Evolutionary conservation across 495 filamentous ascomycete genomes (phyloP), one percentile per base, ranked within the genome.

Genomic region (Glarea lozoyensis): DNA sequence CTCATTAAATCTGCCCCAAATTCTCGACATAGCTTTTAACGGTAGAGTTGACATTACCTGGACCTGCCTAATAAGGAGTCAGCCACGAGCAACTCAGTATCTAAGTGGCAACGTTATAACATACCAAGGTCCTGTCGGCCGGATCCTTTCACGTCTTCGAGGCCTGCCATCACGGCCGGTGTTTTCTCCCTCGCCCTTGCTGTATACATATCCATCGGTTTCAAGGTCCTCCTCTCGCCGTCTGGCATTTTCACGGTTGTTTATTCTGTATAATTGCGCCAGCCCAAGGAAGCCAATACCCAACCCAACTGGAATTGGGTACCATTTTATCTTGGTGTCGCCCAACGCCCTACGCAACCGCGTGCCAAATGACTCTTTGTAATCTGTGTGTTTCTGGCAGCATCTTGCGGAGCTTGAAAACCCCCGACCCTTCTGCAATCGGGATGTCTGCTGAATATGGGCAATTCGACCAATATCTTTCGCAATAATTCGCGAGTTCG

Each of bases 1-100:
- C 60, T 96, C 92, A 62, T 99, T 99, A 69, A 97, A 95, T 30
- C 70, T 79, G 33, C 92, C 92, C 92, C 92, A 99, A 48, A 94
- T 53, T 19, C 93, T 78, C 9, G 88, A 95, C 42, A 97, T 71
- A 27, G 86, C 89, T 63, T 99, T 99, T 45, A 99, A 65, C 17
- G 92, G 92, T 37, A 99, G 67, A 0, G 90, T 97, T 12, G 87
- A 93, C 82, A 99, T 94, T 53, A 97, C 74, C 59, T 94, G 87
- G 17, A 99, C 84, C 56, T 93, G 86, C 89, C 82, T 86, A 46
- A 9, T 20, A 29, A 46, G 25, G 35, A 4, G 40, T 43, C 31
- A 48, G 45, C 49, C 32, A n/a, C n/a, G n/a, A n/a, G n/a, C n/a
- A n/a, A 29, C 7, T 29, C n/a, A n/a, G 25, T 36, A 39, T 40